Evolutionary conservation across 1,284 basidiomycete genomes (phyloP).

Genomic region (Moesziomyces sp.): DNA sequence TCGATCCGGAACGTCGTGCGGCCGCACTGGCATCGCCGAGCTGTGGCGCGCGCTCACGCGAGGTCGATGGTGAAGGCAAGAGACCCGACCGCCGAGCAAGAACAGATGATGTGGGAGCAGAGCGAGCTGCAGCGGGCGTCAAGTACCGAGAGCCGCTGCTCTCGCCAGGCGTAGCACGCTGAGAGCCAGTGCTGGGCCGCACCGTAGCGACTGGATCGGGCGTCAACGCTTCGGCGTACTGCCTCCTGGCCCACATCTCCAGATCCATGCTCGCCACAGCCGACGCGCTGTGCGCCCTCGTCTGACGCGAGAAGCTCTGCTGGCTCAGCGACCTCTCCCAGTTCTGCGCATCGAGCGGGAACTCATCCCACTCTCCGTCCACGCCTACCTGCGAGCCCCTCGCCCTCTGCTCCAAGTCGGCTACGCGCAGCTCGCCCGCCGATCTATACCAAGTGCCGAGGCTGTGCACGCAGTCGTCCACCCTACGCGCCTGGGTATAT

Average conservation of each 20-base stretch:
- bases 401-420: constrained; percentile 3
- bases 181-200: not conserved
- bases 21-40: constrained; percentile 4
- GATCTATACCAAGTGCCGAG: constrained; percentile 46
- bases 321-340: constrained; percentile 41
- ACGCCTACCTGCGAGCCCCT: constrained; percentile 35
- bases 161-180: not conserved
- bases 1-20: constrained; percentile 6
- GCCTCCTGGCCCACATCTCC: constrained; percentile 20
- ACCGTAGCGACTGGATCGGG: not conserved
- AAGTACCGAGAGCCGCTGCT: constrained; percentile 12
- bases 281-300: constrained; percentile 24
- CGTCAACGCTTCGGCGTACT: constrained; percentile 5
- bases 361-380: constrained; percentile 52
- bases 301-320: constrained; percentile 21
- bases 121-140: constrained; percentile 26
- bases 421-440: constrained; percentile 17
- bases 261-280: constrained; percentile 16
- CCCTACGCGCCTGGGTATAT: constrained; percentile 12
- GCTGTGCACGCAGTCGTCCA: constrained; percentile 44
- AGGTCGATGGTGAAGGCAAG: constrained; percentile 9
- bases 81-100: not conserved
- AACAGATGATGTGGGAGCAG: constrained; percentile 23
- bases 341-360: constrained; percentile 42
- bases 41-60: constrained; percentile 18